A percentile compares a stretch with the other conserved stretches of the same genome.
Evolutionary conservation across 2,329 filamentous ascomycete species (phyloP).

Genomic region (Fusarium oligoseptatum): DNA sequence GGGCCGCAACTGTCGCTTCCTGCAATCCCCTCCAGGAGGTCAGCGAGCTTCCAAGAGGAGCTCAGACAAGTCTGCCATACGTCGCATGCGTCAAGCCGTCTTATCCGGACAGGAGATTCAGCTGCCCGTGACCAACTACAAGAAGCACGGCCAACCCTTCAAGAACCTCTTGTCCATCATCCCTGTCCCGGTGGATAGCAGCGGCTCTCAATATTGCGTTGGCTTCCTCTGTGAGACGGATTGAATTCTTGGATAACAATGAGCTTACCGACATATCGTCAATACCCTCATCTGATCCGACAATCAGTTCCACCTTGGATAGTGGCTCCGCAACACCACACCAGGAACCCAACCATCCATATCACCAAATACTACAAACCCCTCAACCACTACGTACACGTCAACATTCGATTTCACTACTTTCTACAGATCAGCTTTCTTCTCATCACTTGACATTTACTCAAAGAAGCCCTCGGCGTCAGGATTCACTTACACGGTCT

Average conservation of each 20-base stretch:
- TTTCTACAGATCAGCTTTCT: neutral
- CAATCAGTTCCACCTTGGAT: neutral
- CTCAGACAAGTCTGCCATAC: slow-evolving; percentile 65
- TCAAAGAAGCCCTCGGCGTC: neutral
- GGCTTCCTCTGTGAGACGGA: slow-evolving; percentile 83
- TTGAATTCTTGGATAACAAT: slow-evolving; percentile 3
- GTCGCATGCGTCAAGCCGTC: slow-evolving; percentile 64
- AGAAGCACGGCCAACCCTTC: slow-evolving; percentile 83
- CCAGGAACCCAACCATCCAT: neutral
- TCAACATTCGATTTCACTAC: neutral
- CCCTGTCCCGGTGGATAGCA: slow-evolving; percentile 77
- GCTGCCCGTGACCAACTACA: slow-evolving; percentile 79
- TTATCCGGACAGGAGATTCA: slow-evolving; percentile 61
- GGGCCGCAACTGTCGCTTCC: slow-evolving; percentile 86
- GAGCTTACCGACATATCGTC: neutral
- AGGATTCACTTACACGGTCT: slow-evolving; percentile 2
- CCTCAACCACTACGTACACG: neutral
- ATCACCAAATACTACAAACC: neutral
- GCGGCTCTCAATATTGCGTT: slow-evolving; percentile 78
- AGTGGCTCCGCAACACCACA: neutral
- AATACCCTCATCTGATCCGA: neutral
- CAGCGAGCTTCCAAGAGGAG: slow-evolving; percentile 21
- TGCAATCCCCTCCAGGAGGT: slow-evolving; percentile 78
- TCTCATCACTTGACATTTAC: neutral
- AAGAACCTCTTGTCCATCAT: slow-evolving; percentile 90